A percentile compares a stretch with the other conserved stretches of the same genome.
phyloP scores from a whole-genome alignment of 352 stramenopile genomes.

The Globisporangium recalcitrans region DNA sequence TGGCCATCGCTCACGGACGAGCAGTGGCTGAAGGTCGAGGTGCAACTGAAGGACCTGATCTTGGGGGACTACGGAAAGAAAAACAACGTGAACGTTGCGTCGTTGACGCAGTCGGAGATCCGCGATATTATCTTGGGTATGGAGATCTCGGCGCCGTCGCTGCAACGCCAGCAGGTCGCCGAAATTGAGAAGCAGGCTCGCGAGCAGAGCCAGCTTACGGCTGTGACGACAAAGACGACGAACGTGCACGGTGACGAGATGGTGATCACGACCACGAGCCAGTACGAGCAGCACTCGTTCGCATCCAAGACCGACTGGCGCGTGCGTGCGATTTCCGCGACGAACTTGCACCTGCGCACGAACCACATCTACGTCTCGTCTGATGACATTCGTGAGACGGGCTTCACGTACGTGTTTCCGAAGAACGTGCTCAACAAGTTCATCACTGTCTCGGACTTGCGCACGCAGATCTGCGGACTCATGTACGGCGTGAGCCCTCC shows the following conservation, averaged over 20 bases:
- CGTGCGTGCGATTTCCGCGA: conserved; percentile 97
- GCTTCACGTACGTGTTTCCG: conserved; percentile 98
- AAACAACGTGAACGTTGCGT: conserved; percentile 99
- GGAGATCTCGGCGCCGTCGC: conserved; percentile 98
- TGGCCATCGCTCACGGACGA: conserved; percentile 99
- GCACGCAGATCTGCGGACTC: conserved; percentile 97
- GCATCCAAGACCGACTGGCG: conserved; percentile 99
- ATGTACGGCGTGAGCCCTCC: conserved; percentile 98
- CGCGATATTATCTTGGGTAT: conserved; percentile 99
- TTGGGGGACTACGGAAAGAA: conserved; percentile 99
- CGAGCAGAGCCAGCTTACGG: conserved; percentile 97
- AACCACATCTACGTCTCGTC: conserved; percentile 99
- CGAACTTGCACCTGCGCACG: conserved; percentile 97
- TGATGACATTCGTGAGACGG: conserved; percentile 96
- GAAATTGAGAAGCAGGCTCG: conserved; percentile 99
- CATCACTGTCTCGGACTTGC: conserved; percentile 96
- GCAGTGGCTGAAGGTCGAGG: conserved; percentile 99
- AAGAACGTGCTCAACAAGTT: conserved; percentile 99
- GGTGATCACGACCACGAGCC: conserved; percentile 98
- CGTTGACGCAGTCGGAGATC: conserved; percentile 99
- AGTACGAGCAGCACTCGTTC: conserved; percentile 99
- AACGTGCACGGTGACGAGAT: conserved; percentile 99
- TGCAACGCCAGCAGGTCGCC: conserved; percentile 99
- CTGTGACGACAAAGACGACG: conserved; percentile 98
- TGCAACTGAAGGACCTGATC: conserved; percentile 99